Base-by-base conservation (phyloP, 1,284 basidiomycete genomes). In the Anthracocystis panici-leucophaei region DNA sequence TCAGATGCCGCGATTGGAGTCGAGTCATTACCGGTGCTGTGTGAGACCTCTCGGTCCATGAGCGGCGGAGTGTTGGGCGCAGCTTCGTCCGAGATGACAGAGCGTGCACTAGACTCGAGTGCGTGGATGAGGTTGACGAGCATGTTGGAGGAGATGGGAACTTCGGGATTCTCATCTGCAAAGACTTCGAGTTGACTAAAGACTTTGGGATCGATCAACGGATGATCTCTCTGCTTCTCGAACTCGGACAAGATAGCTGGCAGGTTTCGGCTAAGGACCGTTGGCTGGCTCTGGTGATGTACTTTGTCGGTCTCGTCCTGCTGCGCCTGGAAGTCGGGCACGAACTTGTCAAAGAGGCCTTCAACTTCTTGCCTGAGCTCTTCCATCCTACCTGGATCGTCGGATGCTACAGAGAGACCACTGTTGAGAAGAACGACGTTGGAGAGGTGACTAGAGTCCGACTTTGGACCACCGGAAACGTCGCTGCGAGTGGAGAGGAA, bases 161-260 rank as follows among this genome's bases (percentile, higher is more conserved):
- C 65, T 27, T 76, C 57, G 3, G 69, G 69, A 23, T 76, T 76
- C 56, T 68, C 57, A 9, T 54, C 59, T 44, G 54, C 64, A 46
- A 76, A 72, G 1, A 55, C 57, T 27, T 68, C 61, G n/a, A 76
- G 68, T 33, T 65, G 61, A 40, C 65, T 59, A 62, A 48, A 68
- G 20, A 65, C 62, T 23, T 64, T 65, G 5, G 74, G 61, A 20
- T 76, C 68, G 52, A 76, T 65, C 31, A 76, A 42, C 2, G 74
- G 69, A 27, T 56, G 69, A 2, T 63, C 69, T 12, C 68, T 53
- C 25, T 72, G 68, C 23, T 57, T 49, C 41, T 72, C 65, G 53
- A 76, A 76, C 18, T 72, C 69, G 51, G 69, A 60, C 23, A 76
- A 45, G 18, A 76, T 62, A 55, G 65, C 69, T 16, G 74, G 74